Evolutionary conservation across 345 rosid species (phyloP).

Genomic region (Crucihimalaya himalaica): DNA sequence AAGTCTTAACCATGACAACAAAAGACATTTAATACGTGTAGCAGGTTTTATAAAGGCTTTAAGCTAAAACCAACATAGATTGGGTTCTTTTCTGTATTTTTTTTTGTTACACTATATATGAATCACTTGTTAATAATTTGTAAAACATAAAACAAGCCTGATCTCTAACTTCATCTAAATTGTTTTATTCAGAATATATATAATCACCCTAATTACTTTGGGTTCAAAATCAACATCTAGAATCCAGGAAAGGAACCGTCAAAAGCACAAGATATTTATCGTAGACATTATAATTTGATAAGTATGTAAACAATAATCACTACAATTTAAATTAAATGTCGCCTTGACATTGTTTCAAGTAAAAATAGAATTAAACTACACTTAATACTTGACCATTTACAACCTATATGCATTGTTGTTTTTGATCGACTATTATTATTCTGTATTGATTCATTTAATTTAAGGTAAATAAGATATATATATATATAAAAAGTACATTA

Average conservation of each 20-base stretch:
- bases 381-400: too few relatives aligned
- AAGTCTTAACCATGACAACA: not conserved
- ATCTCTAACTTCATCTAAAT: not conserved
- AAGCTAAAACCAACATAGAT: not conserved
- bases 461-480: not conserved
- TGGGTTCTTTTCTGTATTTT: not conserved
- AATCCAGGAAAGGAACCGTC: not conserved
- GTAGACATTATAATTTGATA: not conserved
- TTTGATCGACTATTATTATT: not conserved
- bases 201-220: not conserved
- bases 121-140: not conserved
- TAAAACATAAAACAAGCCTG: not conserved
- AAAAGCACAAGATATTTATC: not conserved
- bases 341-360: not conserved
- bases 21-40: not conserved
- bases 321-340: not conserved
- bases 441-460: too few relatives aligned
- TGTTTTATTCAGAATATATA: not conserved
- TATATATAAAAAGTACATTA: not conserved
- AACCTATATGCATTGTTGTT: not conserved
- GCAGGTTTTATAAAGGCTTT: too few relatives aligned
- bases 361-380: too few relatives aligned
- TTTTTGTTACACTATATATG: not conserved
- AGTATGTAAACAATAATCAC: not conserved
- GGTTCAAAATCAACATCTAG: slow-evolving; percentile 5